These are phyloP conservation scores for Psidium guajava DNA, from an alignment of 345 rosid genomes.

Conservation along the genomic window DNA sequence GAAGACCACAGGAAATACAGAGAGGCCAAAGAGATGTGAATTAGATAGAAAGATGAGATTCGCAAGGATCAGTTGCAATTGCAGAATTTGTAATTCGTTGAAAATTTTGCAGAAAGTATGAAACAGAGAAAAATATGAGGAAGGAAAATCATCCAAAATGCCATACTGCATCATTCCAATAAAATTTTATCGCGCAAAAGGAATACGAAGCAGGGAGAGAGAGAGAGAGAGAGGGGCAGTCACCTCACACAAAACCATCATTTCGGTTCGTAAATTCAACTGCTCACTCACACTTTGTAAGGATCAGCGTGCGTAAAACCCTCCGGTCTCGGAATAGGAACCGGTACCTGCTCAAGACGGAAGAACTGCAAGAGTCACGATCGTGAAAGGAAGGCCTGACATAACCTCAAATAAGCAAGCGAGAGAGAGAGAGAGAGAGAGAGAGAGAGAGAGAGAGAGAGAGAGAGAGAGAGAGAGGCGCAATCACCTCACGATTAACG, in stretches of 20 bases:
- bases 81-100: background rate
- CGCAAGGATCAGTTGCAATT: background rate
- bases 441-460: too few species aligned
- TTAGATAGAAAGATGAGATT: background rate
- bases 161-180: background rate
- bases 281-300: conserved; percentile 67
- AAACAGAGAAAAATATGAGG: background rate
- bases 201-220: background rate
- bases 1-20: background rate
- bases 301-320: conserved; percentile 94
- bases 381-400: background rate
- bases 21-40: background rate
- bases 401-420: background rate
- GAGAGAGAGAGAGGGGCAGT: too few species aligned
- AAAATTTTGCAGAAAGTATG: background rate
- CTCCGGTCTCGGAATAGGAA: conserved; percentile 78
- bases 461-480: too few species aligned
- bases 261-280: background rate
- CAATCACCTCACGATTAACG: conserved; percentile 88
- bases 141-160: background rate
- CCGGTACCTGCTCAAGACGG: conserved; percentile 43
- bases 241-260: background rate
- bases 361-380: background rate
- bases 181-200: background rate
- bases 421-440: too few species aligned